Evolutionary conservation across 2,329 filamentous ascomycete species (phyloP), one percentile per base, ranked within the genome.

Genomic region (Penicillium brevicompactum): DNA sequence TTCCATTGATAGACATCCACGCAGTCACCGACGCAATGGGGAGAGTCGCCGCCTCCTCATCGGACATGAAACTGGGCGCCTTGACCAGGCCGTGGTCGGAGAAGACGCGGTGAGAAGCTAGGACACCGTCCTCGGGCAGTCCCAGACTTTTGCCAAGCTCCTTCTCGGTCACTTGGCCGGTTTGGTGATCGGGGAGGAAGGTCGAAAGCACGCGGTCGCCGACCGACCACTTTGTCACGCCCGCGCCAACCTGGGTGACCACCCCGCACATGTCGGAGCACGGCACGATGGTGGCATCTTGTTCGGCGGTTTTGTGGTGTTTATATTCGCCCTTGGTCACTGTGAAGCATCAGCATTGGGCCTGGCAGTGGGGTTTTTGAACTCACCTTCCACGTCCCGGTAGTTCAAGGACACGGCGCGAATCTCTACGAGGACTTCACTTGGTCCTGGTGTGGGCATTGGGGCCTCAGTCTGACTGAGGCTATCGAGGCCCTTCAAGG

Each of bases 181-280:
- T 80, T 49, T 85, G 72, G 64, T 81, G 78, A n/a, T 75, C 76
- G 27, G 77, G 76, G 30, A 66, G 58, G 72, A 89, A 90, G 49
- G 83, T 88, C 18, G 82, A 82, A 52, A 88, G 78, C 38, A 91
- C 87, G n/a, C 86, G 83, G 54, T 88, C 83, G 55, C 87, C 87
- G 14, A 76, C 71, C 51, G 78, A 76, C 75, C 83, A 84, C 5
- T 74, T 73, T 2, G 71, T 67, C 9, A 77, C 74, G n/a, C 73
- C 76, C 16, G 77, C 68, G 32, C 83, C 82, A 30, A 82, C 63
- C 13, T 78, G 70, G 2, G 83, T 74, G 44, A 90, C 76, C 8
- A 79, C 78, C 43, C 87, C 88, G 72, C 86, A 88, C 80, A 88
- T 88, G 71, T 91, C 88, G 21, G 86, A 88, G 70, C 84, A 87